These are phyloP conservation scores for Akanthomyces muscarius DNA, from an alignment of 2,329 filamentous ascomycete species.

Conservation along the genomic window DNA sequence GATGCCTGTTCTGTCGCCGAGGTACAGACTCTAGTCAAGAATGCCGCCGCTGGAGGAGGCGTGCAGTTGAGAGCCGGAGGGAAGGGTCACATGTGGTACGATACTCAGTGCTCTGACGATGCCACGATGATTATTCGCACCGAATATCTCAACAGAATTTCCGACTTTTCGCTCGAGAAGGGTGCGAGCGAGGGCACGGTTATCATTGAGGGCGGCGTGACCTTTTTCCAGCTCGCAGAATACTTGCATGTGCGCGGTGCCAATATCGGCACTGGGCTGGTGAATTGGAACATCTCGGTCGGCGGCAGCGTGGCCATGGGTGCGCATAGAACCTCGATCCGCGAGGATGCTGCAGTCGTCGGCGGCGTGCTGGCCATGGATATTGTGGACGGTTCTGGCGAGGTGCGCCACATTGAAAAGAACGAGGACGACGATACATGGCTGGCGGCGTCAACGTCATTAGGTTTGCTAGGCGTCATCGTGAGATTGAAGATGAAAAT, in stretches of 20 bases:
- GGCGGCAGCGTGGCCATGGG: conserved; percentile 50
- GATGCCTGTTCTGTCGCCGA: conserved; percentile 43
- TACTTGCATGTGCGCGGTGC: conserved; percentile 44
- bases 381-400: conserved; percentile 45
- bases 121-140: conserved; percentile 46
- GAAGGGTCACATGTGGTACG: conserved; percentile 51
- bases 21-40: conserved; percentile 36
- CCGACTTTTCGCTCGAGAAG: conserved; percentile 38
- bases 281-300: conserved; percentile 52
- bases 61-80: conserved; percentile 35
- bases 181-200: conserved; percentile 36
- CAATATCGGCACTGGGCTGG: conserved; percentile 46
- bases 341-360: conserved; percentile 47
- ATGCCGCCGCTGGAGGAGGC: too few species aligned
- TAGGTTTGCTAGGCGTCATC: conserved; percentile 46
- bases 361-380: conserved; percentile 46
- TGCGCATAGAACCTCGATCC: conserved; percentile 44
- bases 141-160: conserved; percentile 41
- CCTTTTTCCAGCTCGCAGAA: conserved; percentile 48
- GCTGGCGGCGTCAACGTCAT: conserved; percentile 48
- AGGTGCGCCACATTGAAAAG: conserved; percentile 38
- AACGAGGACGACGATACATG: conserved; percentile 44
- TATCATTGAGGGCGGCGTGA: conserved; percentile 48
- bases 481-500: conserved; percentile 46
- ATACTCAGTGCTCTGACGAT: conserved; percentile 50